Evolutionary conservation across 441 rosid genomes (phyloP).

Genomic region (Croton laevigatus): DNA sequence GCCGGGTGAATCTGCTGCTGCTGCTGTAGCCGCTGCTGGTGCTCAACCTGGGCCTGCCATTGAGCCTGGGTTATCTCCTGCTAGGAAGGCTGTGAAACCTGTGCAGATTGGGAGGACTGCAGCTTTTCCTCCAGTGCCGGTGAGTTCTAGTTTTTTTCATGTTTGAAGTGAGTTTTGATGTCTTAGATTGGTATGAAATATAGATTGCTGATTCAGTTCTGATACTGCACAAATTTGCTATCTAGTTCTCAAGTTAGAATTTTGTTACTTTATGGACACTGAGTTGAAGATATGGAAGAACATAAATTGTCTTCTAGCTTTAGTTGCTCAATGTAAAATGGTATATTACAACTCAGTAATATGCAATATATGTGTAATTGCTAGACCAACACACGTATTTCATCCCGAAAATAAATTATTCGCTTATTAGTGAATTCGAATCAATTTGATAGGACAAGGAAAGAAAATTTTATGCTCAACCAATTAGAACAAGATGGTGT

Average conservation of each 20-base stretch:
- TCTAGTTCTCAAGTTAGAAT: background rate
- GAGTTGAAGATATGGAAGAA: background rate
- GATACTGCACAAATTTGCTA: background rate
- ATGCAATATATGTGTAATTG: background rate
- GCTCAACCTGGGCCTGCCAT: conserved; percentile 33
- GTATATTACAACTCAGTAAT: background rate
- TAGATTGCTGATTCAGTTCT: background rate
- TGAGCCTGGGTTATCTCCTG: conserved; percentile 48
- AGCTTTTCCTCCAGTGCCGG: conserved; percentile 44
- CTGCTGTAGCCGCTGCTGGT: conserved; percentile 25
- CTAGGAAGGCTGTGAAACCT: conserved; percentile 45
- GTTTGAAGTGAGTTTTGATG: background rate
- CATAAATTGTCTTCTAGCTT: background rate
- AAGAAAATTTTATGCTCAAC: background rate
- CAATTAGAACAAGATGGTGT: background rate
- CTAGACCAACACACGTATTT: no score
- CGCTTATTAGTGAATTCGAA: background rate
- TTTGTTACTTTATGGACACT: no score
- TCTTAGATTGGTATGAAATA: background rate
- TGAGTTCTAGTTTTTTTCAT: conserved; percentile 28
- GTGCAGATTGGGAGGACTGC: conserved; percentile 37
- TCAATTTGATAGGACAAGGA: no score
- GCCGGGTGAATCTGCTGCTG: conserved; percentile 63
- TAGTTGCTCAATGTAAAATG: background rate
- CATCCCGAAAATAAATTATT: no score